These are phyloP conservation scores for Microcyclosporella mali DNA, from an alignment of 2,329 filamentous ascomycete genomes.

Conservation along the genomic window DNA sequence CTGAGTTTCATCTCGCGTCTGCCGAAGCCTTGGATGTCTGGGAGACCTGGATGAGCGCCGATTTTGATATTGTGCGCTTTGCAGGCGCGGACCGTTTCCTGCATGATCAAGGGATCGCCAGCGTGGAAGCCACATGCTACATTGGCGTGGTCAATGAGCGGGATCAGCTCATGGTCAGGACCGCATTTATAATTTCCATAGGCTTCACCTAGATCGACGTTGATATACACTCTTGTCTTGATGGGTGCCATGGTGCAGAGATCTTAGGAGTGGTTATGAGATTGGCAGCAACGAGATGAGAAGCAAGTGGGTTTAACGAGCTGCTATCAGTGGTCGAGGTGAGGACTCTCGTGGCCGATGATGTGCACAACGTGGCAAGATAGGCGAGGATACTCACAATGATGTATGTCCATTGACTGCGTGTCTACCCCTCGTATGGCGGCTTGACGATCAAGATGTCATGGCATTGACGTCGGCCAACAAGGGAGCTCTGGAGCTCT, in stretches of 20 bases:
- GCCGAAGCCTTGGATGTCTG: constrained; percentile 61
- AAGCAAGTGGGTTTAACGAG: too few relatives aligned
- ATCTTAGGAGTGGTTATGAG: neutral
- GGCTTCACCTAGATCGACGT: constrained; percentile 49
- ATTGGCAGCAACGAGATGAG: too few relatives aligned
- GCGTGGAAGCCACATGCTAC: constrained; percentile 32
- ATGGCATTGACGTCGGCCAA: neutral
- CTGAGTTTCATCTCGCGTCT: constrained; percentile 55
- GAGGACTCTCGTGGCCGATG: too few relatives aligned
- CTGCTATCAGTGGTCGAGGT: too few relatives aligned
- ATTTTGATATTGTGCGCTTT: constrained; percentile 52
- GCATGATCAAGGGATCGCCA: constrained; percentile 60
- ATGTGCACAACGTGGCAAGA: too few relatives aligned
- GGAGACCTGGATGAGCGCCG: constrained; percentile 59
- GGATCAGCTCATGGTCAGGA: constrained; percentile 56
- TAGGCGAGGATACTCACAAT: too few relatives aligned
- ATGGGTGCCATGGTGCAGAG: constrained; percentile 41
- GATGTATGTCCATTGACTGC: too few relatives aligned
- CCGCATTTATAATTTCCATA: constrained; percentile 49
- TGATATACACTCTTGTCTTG: constrained; percentile 49
- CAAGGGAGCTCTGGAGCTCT: neutral
- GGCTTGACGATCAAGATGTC: too few relatives aligned
- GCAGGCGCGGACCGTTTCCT: constrained; percentile 52
- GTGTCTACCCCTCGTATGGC: too few relatives aligned
- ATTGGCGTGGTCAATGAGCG: constrained; percentile 57